These are phyloP conservation scores for Sugiyamaella paludigena DNA, from an alignment of 1,139 yeast species.

Conservation along the genomic window DNA sequence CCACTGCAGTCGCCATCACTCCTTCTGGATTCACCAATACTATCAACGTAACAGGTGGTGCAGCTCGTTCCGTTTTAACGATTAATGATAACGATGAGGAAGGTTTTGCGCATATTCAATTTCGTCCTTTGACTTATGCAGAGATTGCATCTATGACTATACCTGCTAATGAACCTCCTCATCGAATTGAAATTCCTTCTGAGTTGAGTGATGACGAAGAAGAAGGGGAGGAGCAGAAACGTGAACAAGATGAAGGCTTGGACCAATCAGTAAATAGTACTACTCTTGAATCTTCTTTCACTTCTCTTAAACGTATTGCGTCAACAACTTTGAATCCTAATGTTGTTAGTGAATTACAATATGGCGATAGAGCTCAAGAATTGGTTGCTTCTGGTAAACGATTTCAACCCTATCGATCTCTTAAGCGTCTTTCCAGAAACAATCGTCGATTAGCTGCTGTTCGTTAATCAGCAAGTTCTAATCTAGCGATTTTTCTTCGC, in stretches of 20 bases:
- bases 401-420: too few relatives aligned
- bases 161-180: background rate
- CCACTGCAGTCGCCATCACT: background rate
- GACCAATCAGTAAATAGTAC: background rate
- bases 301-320: background rate
- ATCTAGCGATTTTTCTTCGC: background rate
- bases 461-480: too few relatives aligned
- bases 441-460: too few relatives aligned
- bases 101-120: conserved; percentile 46
- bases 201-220: conserved; percentile 12
- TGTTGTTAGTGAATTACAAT: conserved; percentile 6
- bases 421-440: too few relatives aligned
- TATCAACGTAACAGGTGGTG: too few relatives aligned
- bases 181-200: conserved; percentile 3
- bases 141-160: conserved; percentile 42
- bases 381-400: background rate
- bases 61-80: conserved; percentile 4
- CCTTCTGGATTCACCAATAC: too few relatives aligned
- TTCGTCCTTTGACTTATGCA: conserved; percentile 50
- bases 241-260: background rate
- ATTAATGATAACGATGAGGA: conserved; percentile 32
- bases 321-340: background rate
- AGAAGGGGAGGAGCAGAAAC: conserved; percentile 7
- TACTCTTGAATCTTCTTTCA: background rate
- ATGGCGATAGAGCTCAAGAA: conserved; percentile 6